A percentile compares a stretch with the other conserved stretches of the same genome.
Conservation (phyloP, 805 yeast species). For the Candida sphagnicola region DNA sequence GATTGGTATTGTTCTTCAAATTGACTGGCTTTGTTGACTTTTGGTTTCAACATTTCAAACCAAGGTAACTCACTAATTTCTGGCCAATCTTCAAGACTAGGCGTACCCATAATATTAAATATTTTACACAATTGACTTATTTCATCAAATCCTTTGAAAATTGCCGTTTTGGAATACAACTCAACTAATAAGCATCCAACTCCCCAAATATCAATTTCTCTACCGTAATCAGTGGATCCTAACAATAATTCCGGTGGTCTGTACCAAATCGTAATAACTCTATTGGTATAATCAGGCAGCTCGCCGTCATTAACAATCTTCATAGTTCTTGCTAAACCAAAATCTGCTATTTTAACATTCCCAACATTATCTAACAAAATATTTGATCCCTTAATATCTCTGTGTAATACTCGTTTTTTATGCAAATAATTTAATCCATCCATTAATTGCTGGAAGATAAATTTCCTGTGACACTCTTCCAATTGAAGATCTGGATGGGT, state of each 20-base stretch:
- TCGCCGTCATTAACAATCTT: slow-evolving; percentile 48
- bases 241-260: slow-evolving; percentile 91
- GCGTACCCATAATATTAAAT: slow-evolving; percentile 84
- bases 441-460: slow-evolving; percentile 59
- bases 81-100: slow-evolving; percentile 72
- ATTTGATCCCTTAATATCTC: slow-evolving; percentile 83
- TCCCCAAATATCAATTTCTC: slow-evolving; percentile 96
- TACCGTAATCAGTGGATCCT: slow-evolving; percentile 86
- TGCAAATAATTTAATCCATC: slow-evolving; percentile 71
- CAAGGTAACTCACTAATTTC: slow-evolving; percentile 78
- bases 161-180: slow-evolving; percentile 66
- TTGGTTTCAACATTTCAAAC: slow-evolving; percentile 80
- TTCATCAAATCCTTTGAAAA: slow-evolving; percentile 88
- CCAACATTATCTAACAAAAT: slow-evolving; percentile 63
- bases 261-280: slow-evolving; percentile 96
- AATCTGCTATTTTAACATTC: slow-evolving; percentile 69
- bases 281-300: slow-evolving; percentile 81
- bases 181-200: slow-evolving; percentile 89
- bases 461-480: slow-evolving; percentile 61
- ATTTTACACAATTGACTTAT: slow-evolving; percentile 76
- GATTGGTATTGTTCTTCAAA: slow-evolving; percentile 30
- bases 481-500: slow-evolving; percentile 68
- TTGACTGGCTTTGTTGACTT: slow-evolving; percentile 27
- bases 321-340: slow-evolving; percentile 79
- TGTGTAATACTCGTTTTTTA: slow-evolving; percentile 62